These are phyloP conservation scores for Trichoderma harzianum DNA, from an alignment of 2,329 filamentous ascomycete species.

Conservation along the genomic window DNA sequence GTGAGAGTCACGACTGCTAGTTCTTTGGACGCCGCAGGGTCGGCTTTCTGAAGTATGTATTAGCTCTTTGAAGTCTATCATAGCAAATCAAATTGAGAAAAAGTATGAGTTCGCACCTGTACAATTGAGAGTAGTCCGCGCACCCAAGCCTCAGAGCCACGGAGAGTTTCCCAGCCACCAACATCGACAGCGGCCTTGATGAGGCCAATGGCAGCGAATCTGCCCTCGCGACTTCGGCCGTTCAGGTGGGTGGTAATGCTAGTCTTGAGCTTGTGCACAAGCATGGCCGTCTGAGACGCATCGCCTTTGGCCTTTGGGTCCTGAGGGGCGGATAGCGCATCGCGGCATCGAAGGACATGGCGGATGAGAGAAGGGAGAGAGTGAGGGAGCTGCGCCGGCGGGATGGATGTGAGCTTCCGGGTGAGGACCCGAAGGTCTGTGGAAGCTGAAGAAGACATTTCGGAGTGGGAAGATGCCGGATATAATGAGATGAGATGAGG, in stretches of 20 bases:
- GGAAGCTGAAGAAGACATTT: conserved; percentile 26
- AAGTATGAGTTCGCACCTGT: conserved; percentile 49
- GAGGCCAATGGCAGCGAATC: conserved; percentile 74
- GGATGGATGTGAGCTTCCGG: conserved; percentile 67
- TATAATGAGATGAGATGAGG: neutral
- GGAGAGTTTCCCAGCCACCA: conserved; percentile 79
- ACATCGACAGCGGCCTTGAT: conserved; percentile 79
- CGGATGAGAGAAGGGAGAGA: conserved; percentile 66
- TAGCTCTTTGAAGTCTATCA: neutral
- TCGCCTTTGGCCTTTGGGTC: conserved; percentile 60
- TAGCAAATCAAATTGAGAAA: neutral
- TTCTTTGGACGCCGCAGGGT: conserved; percentile 71
- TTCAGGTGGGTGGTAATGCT: conserved; percentile 74
- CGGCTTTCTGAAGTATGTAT: conserved; percentile 59
- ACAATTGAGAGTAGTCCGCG: conserved; percentile 70
- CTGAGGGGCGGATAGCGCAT: conserved; percentile 60
- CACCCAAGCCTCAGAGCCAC: conserved; percentile 72
- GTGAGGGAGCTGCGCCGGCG: conserved; percentile 69
- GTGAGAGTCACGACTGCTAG: conserved; percentile 73
- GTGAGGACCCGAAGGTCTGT: conserved; percentile 63
- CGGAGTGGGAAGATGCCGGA: neutral
- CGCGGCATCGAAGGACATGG: conserved; percentile 55
- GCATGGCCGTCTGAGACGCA: conserved; percentile 61
- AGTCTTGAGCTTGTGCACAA: conserved; percentile 78
- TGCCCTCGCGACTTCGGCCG: conserved; percentile 68